Evolutionary conservation across 1,284 basidiomycete species (phyloP), one percentile per base, ranked within the genome.

Genomic region (Apiotrichum gamsii): DNA sequence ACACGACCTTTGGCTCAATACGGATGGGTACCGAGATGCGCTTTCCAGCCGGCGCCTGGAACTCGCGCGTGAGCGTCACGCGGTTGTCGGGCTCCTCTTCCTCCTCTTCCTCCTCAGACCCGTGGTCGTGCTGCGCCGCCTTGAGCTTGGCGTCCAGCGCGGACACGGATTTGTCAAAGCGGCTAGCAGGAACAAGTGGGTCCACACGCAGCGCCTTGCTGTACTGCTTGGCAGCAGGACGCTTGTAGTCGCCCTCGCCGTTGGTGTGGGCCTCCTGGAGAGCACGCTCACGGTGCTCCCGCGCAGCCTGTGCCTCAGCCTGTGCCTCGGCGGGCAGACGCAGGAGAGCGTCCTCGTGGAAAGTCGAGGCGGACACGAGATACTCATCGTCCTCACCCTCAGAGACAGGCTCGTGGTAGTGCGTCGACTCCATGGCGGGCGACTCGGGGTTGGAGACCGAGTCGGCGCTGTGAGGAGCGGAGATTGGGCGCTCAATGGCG

Each of bases 1-100:
- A 98, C 67, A 95, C 95, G 35, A 72, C 69, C 74, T 98, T 98
- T 30, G 94, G 94, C 73, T 98, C 94, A 47, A 98, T 81, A 43
- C 94, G 82, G 28, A 98, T 84, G 29, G 94, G 93, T 1, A 98
- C 81, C 1, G 90, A 82, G 50, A 98, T 91, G 56, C 82, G 80
- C 76, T 96, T 97, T 16, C 94, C 94, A 37, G 80, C 75, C 2
- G 87, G 53, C 3, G 93, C 91, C 20, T 71, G 76, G 82, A 90
- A 90, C 51, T 83, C 79, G 51, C 85, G 77, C 39, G 87, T 83
- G 61, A 79, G 78, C 45, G 73, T 69, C 13, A 67, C 67, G 24
- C 42, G 45, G 3, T 49, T 41, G 19, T 49, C 57, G 15, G 50
- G 54, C 24, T 59, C 58, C 21, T 62, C 62, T 40, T 72, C 70